Base-by-base conservation (phyloP, 2,329 filamentous ascomycete genomes). In the Aspergillus pseudotamarii region DNA sequence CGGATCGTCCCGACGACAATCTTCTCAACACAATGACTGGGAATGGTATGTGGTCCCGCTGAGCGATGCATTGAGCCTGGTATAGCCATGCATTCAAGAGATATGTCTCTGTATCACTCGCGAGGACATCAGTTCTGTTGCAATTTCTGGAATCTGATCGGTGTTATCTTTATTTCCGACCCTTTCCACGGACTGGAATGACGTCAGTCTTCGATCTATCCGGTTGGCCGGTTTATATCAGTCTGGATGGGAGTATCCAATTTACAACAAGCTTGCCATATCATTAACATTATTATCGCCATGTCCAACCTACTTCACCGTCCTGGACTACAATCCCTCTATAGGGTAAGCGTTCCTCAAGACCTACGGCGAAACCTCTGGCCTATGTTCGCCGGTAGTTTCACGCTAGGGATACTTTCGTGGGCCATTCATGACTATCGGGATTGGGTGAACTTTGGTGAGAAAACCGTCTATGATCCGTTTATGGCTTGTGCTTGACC, bases 1-100 rank as follows among this genome's bases (percentile, higher is more conserved):
- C 11, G 21, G 48, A 12, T 51, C 19, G 28, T 51, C 48, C 3
- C 16, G 48, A 21, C 48, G 1, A n/a, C 30, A 59, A 19, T 21
- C 30, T 4, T 53, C 60, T 3, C 43, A 34, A 16, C 23, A 51
- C 36, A 61, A 61, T 61, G 60, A 61, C 8, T 61, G 55, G 59
- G 59, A 61, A 23, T 26, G 41, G n/a, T 50, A 50, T 58, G 59
- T 61, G 19, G 55, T 61, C 14, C 59, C 59, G 23, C 26, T 57
- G 34, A 64, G 58, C 41, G 58, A 60, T 34, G 58, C 58, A 14
- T 45, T 60, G n/a, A 60, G 58, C 12, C 30, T 60, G 19, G 58
- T 54, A 16, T 61, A 57, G 51, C 30, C 59, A 26, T 26, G 11
- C 6, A 48, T 14, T 16, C 3, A 6, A 26, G 23, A 41, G 36